Evolutionary conservation across 371 early-diverging fungal species (phyloP).

Genomic region (Mortierella sp.): DNA sequence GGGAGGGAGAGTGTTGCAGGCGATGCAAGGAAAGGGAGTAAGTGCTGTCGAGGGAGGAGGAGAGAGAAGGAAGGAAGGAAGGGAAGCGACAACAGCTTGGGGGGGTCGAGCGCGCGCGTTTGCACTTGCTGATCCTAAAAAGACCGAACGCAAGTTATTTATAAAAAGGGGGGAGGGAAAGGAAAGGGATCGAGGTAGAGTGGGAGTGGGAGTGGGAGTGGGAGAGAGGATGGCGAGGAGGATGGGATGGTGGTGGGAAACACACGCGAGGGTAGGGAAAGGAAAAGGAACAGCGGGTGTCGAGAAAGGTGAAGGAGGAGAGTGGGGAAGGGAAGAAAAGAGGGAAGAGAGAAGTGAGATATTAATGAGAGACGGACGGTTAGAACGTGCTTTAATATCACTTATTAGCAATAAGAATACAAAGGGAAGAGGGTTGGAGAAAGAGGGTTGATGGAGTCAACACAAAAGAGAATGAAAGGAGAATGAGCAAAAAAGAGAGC

Average conservation of each 20-base stretch:
- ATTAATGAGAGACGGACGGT: neutral
- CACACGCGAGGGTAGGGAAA: neutral
- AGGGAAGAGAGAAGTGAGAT: neutral
- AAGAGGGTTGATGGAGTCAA: neutral
- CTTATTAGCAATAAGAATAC: neutral
- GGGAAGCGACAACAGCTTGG: neutral
- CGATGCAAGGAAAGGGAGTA: slow-evolving; percentile 1
- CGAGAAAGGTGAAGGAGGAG: neutral
- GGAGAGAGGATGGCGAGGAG: neutral
- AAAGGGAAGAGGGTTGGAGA: neutral
- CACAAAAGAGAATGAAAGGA: neutral
- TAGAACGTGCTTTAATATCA: neutral
- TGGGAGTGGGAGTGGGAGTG: neutral
- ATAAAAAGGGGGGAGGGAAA: neutral
- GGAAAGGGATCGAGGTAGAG: neutral
- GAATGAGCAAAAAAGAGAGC: neutral
- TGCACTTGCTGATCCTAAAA: slow-evolving; percentile 10
- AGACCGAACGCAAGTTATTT: slow-evolving; percentile 1
- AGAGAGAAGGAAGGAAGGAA: neutral
- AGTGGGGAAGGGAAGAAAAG: neutral
- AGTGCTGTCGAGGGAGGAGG: neutral
- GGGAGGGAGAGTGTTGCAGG: neutral
- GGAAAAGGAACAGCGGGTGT: neutral
- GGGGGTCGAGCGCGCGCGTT: slow-evolving; percentile 5
- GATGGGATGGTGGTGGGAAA: too few relatives aligned